Evolutionary conservation across 2,329 filamentous ascomycete genomes (phyloP), one percentile per base, ranked within the genome.

Genomic region (Penicillium sp.): DNA sequence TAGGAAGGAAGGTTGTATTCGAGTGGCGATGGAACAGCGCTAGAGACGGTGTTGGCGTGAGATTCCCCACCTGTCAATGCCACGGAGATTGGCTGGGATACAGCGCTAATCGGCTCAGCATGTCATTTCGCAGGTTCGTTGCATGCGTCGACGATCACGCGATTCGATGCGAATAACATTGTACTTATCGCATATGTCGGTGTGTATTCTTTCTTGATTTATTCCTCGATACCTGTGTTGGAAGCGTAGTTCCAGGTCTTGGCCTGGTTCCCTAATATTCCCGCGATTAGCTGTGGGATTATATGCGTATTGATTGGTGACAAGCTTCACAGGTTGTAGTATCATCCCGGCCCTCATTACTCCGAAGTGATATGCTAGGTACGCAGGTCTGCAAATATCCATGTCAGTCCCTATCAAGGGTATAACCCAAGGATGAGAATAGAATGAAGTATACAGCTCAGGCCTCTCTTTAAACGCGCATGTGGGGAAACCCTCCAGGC

Each of bases 401-500:
- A 3, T 6, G 8, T 18, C 5, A 3, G 15, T 8, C 15, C 32
- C 5, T 33, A 15, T 33, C 32, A 33, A 7, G 15, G 15, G 15
- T 18, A 18, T 18, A 18, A 18, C 15, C 15, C 15, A 18, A 18
- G 15, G 15, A 18, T 18, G 15, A 18, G 15, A 18, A 18, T 18
- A 18, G 15, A 18, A 18, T 18, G 15, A 18, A 27, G 25, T 41
- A 8, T 23, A 38, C 45, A 42, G 20, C 39, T 39, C 28, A 38
- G 39, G 27, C 44, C 39, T 29, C 44, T 46, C 8, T 27, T 20
- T 47, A 47, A 29, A 42, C 39, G 45, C 45, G 45, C 33, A 3
- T 42, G 45, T 47, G 45, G 45, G 45, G 45, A 47, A 40, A 20
- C 29, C 45, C 23, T 47, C 42, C 45, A 47, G 45, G 39, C 39